Evolutionary conservation across 2,329 filamentous ascomycete species (phyloP).

Genomic region (Ceratocystiopsis minuta): DNA sequence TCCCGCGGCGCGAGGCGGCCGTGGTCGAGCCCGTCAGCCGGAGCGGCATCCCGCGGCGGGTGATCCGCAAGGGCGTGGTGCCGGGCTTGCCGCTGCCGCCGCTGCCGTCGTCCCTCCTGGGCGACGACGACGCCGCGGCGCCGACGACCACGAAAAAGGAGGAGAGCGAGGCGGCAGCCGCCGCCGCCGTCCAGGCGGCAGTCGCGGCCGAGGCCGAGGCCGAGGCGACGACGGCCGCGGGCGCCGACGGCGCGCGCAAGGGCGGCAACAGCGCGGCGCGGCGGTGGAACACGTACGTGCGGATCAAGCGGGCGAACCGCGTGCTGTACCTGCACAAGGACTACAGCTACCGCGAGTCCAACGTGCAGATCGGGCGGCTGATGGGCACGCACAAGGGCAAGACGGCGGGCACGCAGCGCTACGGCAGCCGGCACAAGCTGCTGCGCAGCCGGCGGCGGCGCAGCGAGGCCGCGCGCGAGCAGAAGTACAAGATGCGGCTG

Average conservation of each 20-base stretch:
- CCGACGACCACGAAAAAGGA: slow-evolving; percentile 1
- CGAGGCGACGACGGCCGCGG: not conserved
- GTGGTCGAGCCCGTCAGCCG: slow-evolving; percentile 16
- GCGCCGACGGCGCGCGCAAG: not conserved
- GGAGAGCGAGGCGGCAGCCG: not conserved
- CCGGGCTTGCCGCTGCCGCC: not conserved
- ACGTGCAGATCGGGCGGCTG: slow-evolving; percentile 38
- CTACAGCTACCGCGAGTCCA: slow-evolving; percentile 43
- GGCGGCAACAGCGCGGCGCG: slow-evolving; percentile 4
- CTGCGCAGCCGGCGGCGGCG: slow-evolving; percentile 17
- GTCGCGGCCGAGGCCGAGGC: not conserved
- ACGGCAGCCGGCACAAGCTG: slow-evolving; percentile 31
- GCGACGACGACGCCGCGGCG: not conserved
- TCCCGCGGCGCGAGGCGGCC: slow-evolving; percentile 19
- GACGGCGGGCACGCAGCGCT: slow-evolving; percentile 24
- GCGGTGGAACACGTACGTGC: slow-evolving; percentile 10
- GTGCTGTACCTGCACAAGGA: slow-evolving; percentile 14
- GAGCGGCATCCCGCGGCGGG: slow-evolving; percentile 17
- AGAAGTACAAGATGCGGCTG: slow-evolving; percentile 7
- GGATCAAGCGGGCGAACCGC: slow-evolving; percentile 8
- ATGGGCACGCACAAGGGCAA: slow-evolving; percentile 31
- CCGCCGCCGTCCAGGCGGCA: slow-evolving; percentile 1
- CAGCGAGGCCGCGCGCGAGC: slow-evolving; percentile 5
- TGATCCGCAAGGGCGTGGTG: slow-evolving; percentile 13
- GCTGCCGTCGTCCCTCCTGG: too few species aligned